Percentiles rank a stretch among this genome's conserved stretches.
Evolutionary conservation across 2,329 filamentous ascomycete genomes (phyloP).

Genomic region (Cordyceps fumosorosea): DNA sequence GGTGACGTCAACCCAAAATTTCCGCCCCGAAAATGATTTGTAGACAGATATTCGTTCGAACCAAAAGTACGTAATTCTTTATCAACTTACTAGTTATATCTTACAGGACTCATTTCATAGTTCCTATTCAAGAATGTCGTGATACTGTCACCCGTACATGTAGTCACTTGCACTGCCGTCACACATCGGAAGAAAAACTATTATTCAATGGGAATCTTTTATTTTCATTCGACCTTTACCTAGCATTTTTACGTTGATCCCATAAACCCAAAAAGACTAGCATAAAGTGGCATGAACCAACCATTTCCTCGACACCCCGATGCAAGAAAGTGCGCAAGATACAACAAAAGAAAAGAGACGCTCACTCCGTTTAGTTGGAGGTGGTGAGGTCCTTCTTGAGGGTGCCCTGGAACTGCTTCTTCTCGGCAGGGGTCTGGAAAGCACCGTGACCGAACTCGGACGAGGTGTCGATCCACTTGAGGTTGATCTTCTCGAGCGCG

Average conservation of each 20-base stretch:
- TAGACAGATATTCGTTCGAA: neutral
- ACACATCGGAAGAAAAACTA: neutral
- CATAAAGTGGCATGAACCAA: slow-evolving; percentile 28
- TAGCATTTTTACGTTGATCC: slow-evolving; percentile 29
- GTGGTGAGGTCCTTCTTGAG: slow-evolving; percentile 93
- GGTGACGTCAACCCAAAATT: slow-evolving; percentile 24
- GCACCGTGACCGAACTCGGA: slow-evolving; percentile 99
- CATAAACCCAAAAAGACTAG: slow-evolving; percentile 30
- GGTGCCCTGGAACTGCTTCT: slow-evolving; percentile 93
- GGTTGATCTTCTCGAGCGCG: slow-evolving; percentile 96
- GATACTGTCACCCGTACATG: neutral
- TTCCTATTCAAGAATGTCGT: neutral
- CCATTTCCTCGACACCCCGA: slow-evolving; percentile 47
- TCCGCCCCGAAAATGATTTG: neutral
- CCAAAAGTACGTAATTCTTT: too few species aligned
- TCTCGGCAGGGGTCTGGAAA: slow-evolving; percentile 97
- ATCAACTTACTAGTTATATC: neutral
- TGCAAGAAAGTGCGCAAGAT: slow-evolving; percentile 39
- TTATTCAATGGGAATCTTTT: slow-evolving; percentile 26
- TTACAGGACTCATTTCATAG: neutral
- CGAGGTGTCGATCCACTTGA: slow-evolving; percentile 99
- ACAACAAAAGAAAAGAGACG: slow-evolving; percentile 34
- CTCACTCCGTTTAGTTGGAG: slow-evolving; percentile 32
- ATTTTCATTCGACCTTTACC: slow-evolving; percentile 29
- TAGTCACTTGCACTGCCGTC: neutral